Percentiles rank a stretch among this genome's conserved stretches.
phyloP scores from a whole-genome alignment of 257 asterid genomes.

The Verbena officinalis region DNA sequence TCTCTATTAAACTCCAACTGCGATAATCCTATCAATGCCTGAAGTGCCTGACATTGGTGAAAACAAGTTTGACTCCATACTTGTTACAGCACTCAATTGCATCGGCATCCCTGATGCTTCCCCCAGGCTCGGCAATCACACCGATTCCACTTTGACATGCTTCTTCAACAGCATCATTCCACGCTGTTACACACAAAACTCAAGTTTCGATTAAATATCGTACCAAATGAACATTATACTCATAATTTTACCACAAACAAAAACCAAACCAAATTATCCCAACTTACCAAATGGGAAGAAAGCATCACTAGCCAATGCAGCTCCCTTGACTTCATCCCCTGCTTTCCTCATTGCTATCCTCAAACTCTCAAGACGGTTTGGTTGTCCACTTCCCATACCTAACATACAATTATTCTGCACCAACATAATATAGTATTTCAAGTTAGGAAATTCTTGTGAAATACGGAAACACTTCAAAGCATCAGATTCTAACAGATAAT shows the following conservation, averaged over 20 bases:
- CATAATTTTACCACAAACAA: neutral
- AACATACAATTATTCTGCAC: constrained; percentile 82
- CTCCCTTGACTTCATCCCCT: constrained; percentile 91
- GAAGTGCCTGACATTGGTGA: constrained; percentile 90
- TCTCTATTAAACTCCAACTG: neutral
- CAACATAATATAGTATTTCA: constrained; percentile 2
- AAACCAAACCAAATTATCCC: neutral
- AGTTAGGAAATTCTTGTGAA: constrained; percentile 6
- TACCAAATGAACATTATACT: neutral
- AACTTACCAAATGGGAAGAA: constrained; percentile 91
- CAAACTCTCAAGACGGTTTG: constrained; percentile 90
- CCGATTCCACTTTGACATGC: constrained; percentile 82
- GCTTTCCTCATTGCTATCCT: constrained; percentile 90
- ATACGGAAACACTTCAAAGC: constrained; percentile 16
- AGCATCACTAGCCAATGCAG: constrained; percentile 97
- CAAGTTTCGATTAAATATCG: neutral
- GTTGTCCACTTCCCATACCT: constrained; percentile 99
- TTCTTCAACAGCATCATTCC: constrained; percentile 98
- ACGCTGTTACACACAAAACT: constrained; percentile 51
- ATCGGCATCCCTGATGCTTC: constrained; percentile 83
- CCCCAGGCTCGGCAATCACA: constrained; percentile 92
- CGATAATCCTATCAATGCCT: constrained; percentile 54
- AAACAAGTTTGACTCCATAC: constrained; percentile 74
- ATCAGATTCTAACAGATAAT: neutral
- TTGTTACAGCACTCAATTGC: constrained; percentile 90